phyloP scores from a whole-genome alignment of 2,329 filamentous ascomycete genomes.

The Sordariomycetes sp. region DNA sequence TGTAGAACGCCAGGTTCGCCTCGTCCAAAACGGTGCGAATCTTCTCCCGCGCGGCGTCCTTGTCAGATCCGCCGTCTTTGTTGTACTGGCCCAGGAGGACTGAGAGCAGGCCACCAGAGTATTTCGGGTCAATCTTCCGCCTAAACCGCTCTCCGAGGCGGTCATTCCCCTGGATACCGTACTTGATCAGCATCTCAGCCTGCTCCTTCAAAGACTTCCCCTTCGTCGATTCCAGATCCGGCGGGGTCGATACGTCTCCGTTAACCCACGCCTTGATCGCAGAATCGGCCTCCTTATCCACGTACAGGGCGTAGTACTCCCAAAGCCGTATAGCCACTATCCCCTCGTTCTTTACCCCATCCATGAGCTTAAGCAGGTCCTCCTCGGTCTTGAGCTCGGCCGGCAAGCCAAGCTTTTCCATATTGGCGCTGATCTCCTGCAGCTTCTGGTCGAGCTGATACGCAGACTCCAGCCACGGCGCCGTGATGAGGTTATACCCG shows the following conservation, averaged over 20 bases:
- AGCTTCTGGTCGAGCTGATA: constrained; percentile 50
- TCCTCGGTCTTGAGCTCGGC: constrained; percentile 58
- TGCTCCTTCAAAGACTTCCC: constrained; percentile 33
- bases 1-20: constrained; percentile 79
- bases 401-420: constrained; percentile 64
- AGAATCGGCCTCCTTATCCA: constrained; percentile 59
- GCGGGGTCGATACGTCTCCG: constrained; percentile 44
- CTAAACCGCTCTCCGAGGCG: constrained; percentile 71
- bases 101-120: constrained; percentile 54
- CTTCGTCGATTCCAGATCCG: constrained; percentile 37
- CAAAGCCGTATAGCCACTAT: constrained; percentile 71
- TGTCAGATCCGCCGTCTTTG: constrained; percentile 18
- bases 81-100: constrained; percentile 37
- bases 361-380: constrained; percentile 74
- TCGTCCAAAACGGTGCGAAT: constrained; percentile 62
- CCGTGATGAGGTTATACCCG: constrained; percentile 87
- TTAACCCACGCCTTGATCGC: constrained; percentile 62
- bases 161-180: constrained; percentile 62
- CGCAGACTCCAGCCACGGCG: constrained; percentile 63
- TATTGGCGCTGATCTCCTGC: constrained; percentile 65
- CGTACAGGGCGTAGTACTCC: constrained; percentile 86
- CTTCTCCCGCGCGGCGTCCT: constrained; percentile 33
- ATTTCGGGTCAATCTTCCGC: constrained; percentile 56
- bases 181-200: constrained; percentile 53
- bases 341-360: constrained; percentile 70